Base-by-base conservation (phyloP, 371 early-diverging fungal genomes). In the Hamiltosporidium tvaerminnensis region DNA sequence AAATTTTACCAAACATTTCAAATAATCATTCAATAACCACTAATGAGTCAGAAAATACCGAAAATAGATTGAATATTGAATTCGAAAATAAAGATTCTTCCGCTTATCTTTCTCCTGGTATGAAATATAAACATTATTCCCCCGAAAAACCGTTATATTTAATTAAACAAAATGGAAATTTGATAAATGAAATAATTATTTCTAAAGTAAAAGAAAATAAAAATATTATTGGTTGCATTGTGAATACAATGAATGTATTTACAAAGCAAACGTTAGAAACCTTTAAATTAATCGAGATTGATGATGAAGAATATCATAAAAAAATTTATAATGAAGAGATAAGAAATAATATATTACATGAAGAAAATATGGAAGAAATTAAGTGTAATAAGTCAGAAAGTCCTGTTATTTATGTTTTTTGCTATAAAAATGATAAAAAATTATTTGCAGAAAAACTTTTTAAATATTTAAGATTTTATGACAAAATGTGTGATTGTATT, bases 111-210 rank as follows among this genome's bases (percentile, higher is more conserved):
- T 91, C 92, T 14, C 98, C 96, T 3, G 98, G 98, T 1, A 92
- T 91, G 89, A 94, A 96, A 76, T 96, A 96, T 68, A 83, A 90
- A 33, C 96, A 96, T 80, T 98, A 98, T 72, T 86, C 92, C 3
- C 96, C 96, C 1, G 33, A 53, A 53, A 5, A 44, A 9, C 9
- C 5, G 5, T 44, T 44, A 44, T 9, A 9, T 44, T 44, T 44
- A 44, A 9, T 9, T 44, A 44, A 44, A 44, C 5, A 44, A 5
- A 9, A 5, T 9, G 14, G 5, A 44, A 14, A 44, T 44, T 44
- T 44, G 14, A n/a, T n/a, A n/a, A n/a, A n/a, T n/a, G n/a, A n/a
- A n/a, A n/a, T n/a, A n/a, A n/a, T n/a, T n/a, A n/a, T n/a, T n/a
- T n/a, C n/a, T n/a, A n/a, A n/a, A n/a, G n/a, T n/a, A n/a, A n/a